Evolutionary conservation across 2,329 filamentous ascomycete genomes (phyloP), one percentile per base, ranked within the genome.

Genomic region (Verticillium dahliae): DNA sequence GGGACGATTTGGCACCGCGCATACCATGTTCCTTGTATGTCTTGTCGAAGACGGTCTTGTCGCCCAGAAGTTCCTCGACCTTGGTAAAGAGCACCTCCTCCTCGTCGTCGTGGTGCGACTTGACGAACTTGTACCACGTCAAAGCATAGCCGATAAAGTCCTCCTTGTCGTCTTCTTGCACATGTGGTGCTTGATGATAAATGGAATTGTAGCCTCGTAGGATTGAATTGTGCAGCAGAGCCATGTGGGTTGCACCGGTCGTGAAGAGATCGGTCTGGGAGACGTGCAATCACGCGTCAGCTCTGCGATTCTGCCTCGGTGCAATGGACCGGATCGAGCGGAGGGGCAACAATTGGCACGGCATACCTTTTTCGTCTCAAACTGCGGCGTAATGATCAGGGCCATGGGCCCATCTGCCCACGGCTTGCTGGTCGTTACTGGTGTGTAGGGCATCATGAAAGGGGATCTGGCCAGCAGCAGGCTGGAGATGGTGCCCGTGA

Each of bases 121-220:
- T 80, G 63, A 88, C 80, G 66, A 86, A 85, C 61, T 81, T 80
- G 73, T 80, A 78, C 82, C 84, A 87, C 0, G 84, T 81, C 59
- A 83, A 74, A 35, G 77, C 75, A 72, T 88, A 88, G 18, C 78
- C 78, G 60, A 87, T 72, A 66, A 89, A 88, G 69, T 83, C 81
- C 57, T 73, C 69, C 69, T 80, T 80, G 69, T 87, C 83, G n/a
- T 71, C 70, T 2, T 78, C 76, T 10, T 76, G 70, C 52, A 87
- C 71, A 66, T 81, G 75, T 11, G 79, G 78, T 1, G 83, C 84
- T 70, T 88, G 85, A 50, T 81, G 78, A 69, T 83, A 86, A 68
- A 89, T 86, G 67, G 79, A 82, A 72, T 89, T 88, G 76, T 84
- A 86, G 60, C 84, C 83, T 52, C 85, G 83, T 65, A 88, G 81